phyloP scores from a whole-genome alignment of 208 protist genomes.

The Leishmania arabica region DNA sequence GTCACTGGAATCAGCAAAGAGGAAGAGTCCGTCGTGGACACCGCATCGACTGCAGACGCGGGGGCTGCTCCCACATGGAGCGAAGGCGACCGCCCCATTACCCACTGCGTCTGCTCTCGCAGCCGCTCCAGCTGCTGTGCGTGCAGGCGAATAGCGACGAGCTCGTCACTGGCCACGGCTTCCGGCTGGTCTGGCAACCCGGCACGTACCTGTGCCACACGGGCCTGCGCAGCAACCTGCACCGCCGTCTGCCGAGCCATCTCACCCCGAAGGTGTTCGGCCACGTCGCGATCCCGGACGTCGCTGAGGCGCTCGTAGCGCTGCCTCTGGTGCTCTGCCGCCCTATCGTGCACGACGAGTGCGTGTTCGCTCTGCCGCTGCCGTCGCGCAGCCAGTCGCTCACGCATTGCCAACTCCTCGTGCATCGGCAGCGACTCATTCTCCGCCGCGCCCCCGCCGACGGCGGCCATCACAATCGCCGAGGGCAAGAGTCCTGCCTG shows the following conservation, averaged over 20 bases:
- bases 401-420: constrained; percentile 28
- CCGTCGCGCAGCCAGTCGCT: constrained; percentile 11
- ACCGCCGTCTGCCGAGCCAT: constrained; percentile 10
- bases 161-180: neutral
- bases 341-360: neutral
- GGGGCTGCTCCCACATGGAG: neutral
- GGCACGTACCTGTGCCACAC: constrained; percentile 12
- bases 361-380: neutral
- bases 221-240: constrained; percentile 15
- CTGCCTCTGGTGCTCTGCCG: neutral
- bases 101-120: neutral
- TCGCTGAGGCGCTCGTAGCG: constrained; percentile 8
- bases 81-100: neutral
- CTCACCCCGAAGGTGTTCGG: neutral
- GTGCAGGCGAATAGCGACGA: constrained; percentile 19
- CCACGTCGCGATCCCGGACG: neutral
- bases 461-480: too few relatives aligned
- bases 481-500: constrained; percentile 5
- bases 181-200: neutral
- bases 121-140: constrained; percentile 22
- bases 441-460: neutral
- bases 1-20: neutral
- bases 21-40: neutral
- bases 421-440: constrained; percentile 16
- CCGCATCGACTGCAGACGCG: neutral